phyloP scores from a whole-genome alignment of 495 filamentous ascomycete species.

The Xylaria sp. region DNA sequence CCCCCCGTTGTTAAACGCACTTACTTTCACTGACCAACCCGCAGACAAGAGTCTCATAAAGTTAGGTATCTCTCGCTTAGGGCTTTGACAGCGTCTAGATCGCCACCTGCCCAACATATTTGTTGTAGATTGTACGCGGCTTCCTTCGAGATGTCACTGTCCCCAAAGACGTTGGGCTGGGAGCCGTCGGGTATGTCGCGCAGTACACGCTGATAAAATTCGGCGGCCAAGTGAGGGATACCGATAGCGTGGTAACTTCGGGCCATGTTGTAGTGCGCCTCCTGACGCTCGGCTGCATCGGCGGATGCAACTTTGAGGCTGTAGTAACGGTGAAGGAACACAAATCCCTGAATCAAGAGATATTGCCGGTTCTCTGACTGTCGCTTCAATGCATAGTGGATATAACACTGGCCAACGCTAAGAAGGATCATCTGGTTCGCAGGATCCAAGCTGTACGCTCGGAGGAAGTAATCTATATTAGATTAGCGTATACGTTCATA shows the following conservation, averaged over 20 bases:
- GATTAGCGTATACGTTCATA: constrained; percentile 25
- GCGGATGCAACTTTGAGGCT: constrained; percentile 52
- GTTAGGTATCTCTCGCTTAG: constrained; percentile 64
- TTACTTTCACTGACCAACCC: neutral
- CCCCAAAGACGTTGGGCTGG: constrained; percentile 34
- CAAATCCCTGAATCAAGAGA: constrained; percentile 80
- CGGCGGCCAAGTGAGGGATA: constrained; percentile 75
- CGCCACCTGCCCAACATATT: constrained; percentile 69
- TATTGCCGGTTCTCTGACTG: constrained; percentile 90
- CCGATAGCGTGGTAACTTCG: constrained; percentile 83
- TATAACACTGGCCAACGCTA: constrained; percentile 73
- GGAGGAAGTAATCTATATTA: constrained; percentile 76
- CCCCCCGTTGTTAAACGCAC: neutral
- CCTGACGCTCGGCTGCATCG: constrained; percentile 64
- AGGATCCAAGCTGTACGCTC: constrained; percentile 81
- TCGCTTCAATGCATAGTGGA: constrained; percentile 85
- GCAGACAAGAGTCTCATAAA: constrained; percentile 23
- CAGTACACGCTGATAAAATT: constrained; percentile 66
- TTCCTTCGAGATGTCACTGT: constrained; percentile 70
- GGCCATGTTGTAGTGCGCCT: constrained; percentile 90
- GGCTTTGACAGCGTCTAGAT: constrained; percentile 59
- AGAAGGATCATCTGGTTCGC: constrained; percentile 79
- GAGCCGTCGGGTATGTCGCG: constrained; percentile 37
- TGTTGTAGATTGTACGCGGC: constrained; percentile 74
- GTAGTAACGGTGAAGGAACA: constrained; percentile 82